A percentile compares a stretch with the other conserved stretches of the same genome.
Conservation (phyloP, 1,284 basidiomycete genomes). For the Trichosporon faecale region DNA sequence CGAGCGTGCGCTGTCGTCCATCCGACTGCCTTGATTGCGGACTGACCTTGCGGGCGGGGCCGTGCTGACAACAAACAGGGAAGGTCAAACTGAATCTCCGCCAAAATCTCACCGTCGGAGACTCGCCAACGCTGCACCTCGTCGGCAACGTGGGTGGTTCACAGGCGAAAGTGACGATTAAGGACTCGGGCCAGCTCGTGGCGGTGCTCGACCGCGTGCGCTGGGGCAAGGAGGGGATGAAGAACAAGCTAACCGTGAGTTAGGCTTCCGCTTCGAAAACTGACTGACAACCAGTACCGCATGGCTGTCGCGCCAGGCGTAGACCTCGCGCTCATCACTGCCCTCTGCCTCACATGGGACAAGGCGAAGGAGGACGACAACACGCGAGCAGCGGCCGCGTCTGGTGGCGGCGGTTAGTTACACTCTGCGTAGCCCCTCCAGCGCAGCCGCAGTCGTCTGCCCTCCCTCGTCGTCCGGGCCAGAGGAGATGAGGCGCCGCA, state of each 20-base stretch:
- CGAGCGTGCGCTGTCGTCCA: neutral
- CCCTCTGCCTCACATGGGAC: neutral
- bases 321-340: neutral
- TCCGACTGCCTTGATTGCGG: neutral
- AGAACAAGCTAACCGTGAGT: conserved; percentile 4
- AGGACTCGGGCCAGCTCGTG: conserved; percentile 6
- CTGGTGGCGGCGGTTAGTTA: neutral
- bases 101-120: neutral
- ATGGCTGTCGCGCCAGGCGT: neutral
- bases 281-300: neutral
- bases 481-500: neutral
- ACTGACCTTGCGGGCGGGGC: neutral
- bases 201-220: neutral
- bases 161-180: neutral
- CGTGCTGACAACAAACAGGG: neutral
- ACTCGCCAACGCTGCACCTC: neutral
- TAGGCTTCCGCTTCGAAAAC: neutral
- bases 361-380: neutral
- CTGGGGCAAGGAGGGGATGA: neutral
- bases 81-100: neutral
- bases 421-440: neutral
- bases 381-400: neutral
- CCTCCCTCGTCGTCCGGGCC: neutral
- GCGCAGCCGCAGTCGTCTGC: too few species aligned
- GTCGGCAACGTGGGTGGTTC: neutral